phyloP scores from a whole-genome alignment of 208 protist species.

The Crithidia expoeki region DNA sequence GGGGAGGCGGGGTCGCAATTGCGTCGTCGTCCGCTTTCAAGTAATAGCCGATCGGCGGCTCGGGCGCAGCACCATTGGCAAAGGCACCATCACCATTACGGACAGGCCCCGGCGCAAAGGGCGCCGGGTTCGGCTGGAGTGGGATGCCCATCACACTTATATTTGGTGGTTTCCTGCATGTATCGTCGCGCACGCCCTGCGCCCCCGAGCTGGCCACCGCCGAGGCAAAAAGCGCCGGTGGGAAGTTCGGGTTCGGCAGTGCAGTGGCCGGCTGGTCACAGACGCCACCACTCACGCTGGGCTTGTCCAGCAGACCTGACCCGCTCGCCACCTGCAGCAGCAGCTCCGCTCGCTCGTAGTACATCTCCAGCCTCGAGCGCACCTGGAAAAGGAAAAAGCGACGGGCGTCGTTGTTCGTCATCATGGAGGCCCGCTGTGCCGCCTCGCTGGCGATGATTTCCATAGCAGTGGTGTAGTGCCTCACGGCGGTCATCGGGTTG shows the following conservation, averaged over 20 bases:
- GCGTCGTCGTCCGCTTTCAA: constrained; percentile 29
- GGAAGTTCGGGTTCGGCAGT: constrained; percentile 15
- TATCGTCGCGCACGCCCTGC: constrained; percentile 3
- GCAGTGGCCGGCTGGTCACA: constrained; percentile 11
- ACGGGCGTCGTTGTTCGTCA: constrained; percentile 38
- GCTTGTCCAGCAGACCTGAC: constrained; percentile 67
- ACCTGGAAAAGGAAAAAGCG: constrained; percentile 80
- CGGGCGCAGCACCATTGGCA: background rate
- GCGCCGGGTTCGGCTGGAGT: constrained; percentile 12
- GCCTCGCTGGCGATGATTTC: constrained; percentile 63
- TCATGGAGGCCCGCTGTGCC: constrained; percentile 31
- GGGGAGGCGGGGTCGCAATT: constrained; percentile 21
- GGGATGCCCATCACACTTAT: constrained; percentile 65
- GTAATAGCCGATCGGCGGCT: constrained; percentile 40
- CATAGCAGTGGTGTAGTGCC: constrained; percentile 79
- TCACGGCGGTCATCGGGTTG: constrained; percentile 71
- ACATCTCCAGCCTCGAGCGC: constrained; percentile 59
- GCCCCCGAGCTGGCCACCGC: constrained; percentile 4
- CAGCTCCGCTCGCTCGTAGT: constrained; percentile 69
- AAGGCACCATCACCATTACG: background rate
- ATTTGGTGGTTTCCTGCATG: background rate
- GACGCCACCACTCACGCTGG: constrained; percentile 28
- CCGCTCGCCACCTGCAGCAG: constrained; percentile 68
- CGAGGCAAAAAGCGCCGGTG: constrained; percentile 32
- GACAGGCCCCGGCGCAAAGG: background rate